A percentile compares a stretch with the other conserved stretches of the same genome.
phyloP scores from a whole-genome alignment of 257 asterid species.

The Plantago elongata region DNA sequence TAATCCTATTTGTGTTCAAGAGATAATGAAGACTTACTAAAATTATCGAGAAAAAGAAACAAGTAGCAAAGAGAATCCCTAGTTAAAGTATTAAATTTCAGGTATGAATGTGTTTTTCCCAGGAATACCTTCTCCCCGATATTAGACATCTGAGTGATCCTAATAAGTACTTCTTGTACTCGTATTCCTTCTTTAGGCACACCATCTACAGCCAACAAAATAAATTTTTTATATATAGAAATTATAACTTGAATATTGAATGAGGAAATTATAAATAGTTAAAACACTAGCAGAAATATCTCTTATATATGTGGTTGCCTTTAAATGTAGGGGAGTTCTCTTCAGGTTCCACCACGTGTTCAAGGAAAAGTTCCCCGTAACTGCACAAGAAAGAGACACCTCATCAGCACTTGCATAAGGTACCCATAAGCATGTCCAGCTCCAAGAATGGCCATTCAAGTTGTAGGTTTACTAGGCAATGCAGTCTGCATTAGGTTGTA shows the following conservation, averaged over 20 bases:
- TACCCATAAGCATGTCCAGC: slow-evolving; percentile 9
- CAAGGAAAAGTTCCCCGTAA: slow-evolving; percentile 66
- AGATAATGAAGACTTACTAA: too few species aligned
- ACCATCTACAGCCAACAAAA: slow-evolving; percentile 64
- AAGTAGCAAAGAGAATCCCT: neutral
- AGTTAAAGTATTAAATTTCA: neutral
- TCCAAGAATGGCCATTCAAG: slow-evolving; percentile 8
- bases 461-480: neutral
- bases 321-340: slow-evolving; percentile 76
- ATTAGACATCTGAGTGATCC: slow-evolving; percentile 66
- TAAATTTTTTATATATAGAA: slow-evolving; percentile 4
- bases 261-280: slow-evolving; percentile 20
- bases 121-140: slow-evolving; percentile 68
- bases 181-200: slow-evolving; percentile 97
- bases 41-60: neutral
- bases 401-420: slow-evolving; percentile 15
- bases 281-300: slow-evolving; percentile 15
- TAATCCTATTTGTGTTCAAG: too few species aligned
- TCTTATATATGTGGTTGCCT: slow-evolving; percentile 38
- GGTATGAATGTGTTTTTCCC: slow-evolving; percentile 2
- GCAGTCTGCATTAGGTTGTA: neutral
- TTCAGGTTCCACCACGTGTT: slow-evolving; percentile 66
- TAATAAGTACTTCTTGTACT: slow-evolving; percentile 79
- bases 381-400: slow-evolving; percentile 35
- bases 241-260: slow-evolving; percentile 10